phyloP scores from a whole-genome alignment of 2,329 filamentous ascomycete species.

The Nemania bipapillata region DNA sequence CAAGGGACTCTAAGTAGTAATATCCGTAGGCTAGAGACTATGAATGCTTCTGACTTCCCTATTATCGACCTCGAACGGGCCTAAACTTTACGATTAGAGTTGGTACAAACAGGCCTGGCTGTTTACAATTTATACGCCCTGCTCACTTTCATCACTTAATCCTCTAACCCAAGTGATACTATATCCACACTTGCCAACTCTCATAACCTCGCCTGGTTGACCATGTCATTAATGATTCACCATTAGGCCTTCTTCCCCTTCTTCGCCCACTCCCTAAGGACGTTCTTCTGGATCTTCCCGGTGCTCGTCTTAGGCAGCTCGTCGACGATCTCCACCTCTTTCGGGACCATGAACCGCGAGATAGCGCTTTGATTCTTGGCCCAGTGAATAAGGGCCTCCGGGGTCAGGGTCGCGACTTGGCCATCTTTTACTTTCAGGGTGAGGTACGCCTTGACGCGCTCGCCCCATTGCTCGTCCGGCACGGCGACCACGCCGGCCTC shows the following conservation, averaged over 20 bases:
- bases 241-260: constrained; percentile 36
- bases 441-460: constrained; percentile 92
- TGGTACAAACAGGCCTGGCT: not conserved
- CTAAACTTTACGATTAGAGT: not conserved
- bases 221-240: not conserved
- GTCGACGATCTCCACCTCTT: constrained; percentile 78
- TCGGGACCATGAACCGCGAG: constrained; percentile 87
- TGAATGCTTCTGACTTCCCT: not conserved
- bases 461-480: constrained; percentile 90
- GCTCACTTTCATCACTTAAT: not conserved
- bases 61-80: not conserved
- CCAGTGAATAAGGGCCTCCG: constrained; percentile 83
- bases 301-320: constrained; percentile 97
- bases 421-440: constrained; percentile 74
- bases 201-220: not conserved
- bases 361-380: constrained; percentile 82
- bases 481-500: constrained; percentile 93
- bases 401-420: constrained; percentile 59
- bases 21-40: not conserved
- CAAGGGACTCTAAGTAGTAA: not conserved
- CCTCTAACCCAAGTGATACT: too few species aligned
- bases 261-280: constrained; percentile 86
- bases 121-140: not conserved
- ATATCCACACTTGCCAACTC: not conserved
- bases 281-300: constrained; percentile 95